Evolutionary conservation across 495 filamentous ascomycete genomes (phyloP).

Genomic region (Podospora didyma): DNA sequence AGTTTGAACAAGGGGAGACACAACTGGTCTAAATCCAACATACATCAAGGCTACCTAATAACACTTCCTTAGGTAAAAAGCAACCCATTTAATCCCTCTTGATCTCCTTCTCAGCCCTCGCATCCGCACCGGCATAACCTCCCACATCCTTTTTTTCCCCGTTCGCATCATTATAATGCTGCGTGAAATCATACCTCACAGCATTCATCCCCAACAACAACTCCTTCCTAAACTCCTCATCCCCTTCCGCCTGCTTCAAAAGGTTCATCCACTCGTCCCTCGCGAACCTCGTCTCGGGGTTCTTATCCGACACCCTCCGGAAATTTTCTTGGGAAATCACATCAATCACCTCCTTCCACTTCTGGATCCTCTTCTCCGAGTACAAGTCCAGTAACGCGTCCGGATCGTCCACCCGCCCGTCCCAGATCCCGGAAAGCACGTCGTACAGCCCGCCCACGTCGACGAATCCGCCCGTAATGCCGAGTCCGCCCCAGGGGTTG

Average conservation of each 20-base stretch:
- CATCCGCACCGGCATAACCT: no score
- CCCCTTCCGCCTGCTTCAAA: slow-evolving; percentile 30
- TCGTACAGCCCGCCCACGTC: slow-evolving; percentile 58
- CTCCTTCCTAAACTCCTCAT: slow-evolving; percentile 24
- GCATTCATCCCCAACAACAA: slow-evolving; percentile 26
- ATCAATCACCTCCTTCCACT: slow-evolving; percentile 53
- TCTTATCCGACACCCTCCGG: slow-evolving; percentile 32
- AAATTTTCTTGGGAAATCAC: slow-evolving; percentile 54
- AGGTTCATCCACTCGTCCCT: slow-evolving; percentile 38
- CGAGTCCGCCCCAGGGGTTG: slow-evolving; percentile 57
- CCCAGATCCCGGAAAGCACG: slow-evolving; percentile 52
- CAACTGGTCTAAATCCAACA: no score
- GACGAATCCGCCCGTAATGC: slow-evolving; percentile 58
- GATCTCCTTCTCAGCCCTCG: no score
- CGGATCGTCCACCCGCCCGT: slow-evolving; percentile 47
- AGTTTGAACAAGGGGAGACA: no score
- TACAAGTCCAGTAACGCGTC: slow-evolving; percentile 53
- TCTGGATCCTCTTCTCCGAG: slow-evolving; percentile 51
- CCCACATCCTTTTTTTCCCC: neutral
- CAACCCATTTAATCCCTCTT: no score
- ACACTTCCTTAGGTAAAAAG: no score
- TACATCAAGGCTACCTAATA: no score
- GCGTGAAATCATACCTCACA: slow-evolving; percentile 41
- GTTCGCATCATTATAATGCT: slow-evolving; percentile 31
- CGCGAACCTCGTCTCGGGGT: slow-evolving; percentile 32